Evolutionary conservation across 1,284 basidiomycete species (phyloP), one percentile per base, ranked within the genome.

Genomic region (Puccinia hordei): DNA sequence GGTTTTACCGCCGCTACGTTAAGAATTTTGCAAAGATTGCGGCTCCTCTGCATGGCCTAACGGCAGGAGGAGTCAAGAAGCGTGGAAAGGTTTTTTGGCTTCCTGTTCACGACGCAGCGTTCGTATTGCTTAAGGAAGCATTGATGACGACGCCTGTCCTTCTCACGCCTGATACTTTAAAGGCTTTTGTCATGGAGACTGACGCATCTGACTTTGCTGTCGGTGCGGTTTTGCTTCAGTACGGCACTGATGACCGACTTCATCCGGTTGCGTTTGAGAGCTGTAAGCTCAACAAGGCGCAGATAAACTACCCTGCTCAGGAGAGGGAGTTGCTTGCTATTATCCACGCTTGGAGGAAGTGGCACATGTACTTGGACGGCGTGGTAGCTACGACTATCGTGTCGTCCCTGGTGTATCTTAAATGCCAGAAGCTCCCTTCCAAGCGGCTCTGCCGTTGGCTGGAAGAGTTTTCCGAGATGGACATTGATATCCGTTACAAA

Each of bases 1-100:
- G 87, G 81, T 88, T 87, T 82, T 88, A 86, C 80, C 82, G 86
- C 1, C 81, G 85, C 24, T 89, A 88, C 82, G 87, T 89, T 65
- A 35, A 83, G n/a, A 73, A 83, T 41, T 88, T 85, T 81, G 85
- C 86, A 4, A 78, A 84, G 15, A 86, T 86, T 24, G 82, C 83
- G 12, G 44, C 81, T 19, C 86, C n/a, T n/a, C n/a, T n/a, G n/a
- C n/a, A n/a, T n/a, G n/a, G n/a, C n/a, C n/a, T n/a, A n/a, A n/a
- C n/a, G n/a, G n/a, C n/a, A n/a, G n/a, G n/a, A n/a, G n/a, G n/a
- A n/a, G n/a, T n/a, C n/a, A n/a, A n/a, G n/a, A n/a, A n/a, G n/a
- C n/a, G n/a, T n/a, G n/a, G n/a, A n/a, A n/a, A n/a, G n/a, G n/a
- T n/a, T n/a, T n/a, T n/a, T n/a, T n/a, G n/a, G n/a, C n/a, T n/a